A percentile compares a stretch with the other conserved stretches of the same genome.
phyloP scores from a whole-genome alignment of 2,329 filamentous ascomycete genomes.

The Ophiostoma tasmaniense region DNA sequence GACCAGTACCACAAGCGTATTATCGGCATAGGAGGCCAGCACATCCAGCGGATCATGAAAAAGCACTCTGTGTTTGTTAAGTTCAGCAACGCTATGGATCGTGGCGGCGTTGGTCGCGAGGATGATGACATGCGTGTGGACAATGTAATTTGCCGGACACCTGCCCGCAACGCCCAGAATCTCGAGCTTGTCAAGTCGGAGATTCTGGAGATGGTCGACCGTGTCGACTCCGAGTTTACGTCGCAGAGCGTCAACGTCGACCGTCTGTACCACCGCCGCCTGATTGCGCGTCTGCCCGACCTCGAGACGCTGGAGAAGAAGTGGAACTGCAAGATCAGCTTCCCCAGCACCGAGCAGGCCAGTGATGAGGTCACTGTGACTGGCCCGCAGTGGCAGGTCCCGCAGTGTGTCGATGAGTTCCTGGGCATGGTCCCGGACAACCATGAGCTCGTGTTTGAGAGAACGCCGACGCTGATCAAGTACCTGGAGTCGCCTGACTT shows the following conservation, averaged over 20 bases:
- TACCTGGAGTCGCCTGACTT: conserved; percentile 80
- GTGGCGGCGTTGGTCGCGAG: conserved; percentile 81
- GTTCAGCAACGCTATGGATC: conserved; percentile 98
- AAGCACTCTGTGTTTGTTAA: conserved; percentile 99
- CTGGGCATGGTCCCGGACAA: conserved; percentile 96
- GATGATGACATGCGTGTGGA: conserved; percentile 98
- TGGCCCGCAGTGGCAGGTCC: conserved; percentile 95
- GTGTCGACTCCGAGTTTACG: conserved; percentile 93
- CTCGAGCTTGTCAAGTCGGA: conserved; percentile 96
- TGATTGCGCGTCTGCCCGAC: conserved; percentile 78
- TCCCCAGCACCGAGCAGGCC: conserved; percentile 93
- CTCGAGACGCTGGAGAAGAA: conserved; percentile 96
- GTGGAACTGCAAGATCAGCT: conserved; percentile 99
- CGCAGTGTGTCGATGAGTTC: conserved; percentile 91
- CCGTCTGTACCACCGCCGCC: conserved; percentile 87
- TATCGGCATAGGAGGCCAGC: conserved; percentile 94
- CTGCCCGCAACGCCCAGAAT: conserved; percentile 92
- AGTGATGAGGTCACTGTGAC: conserved; percentile 94
- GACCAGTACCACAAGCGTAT: conserved; percentile 99
- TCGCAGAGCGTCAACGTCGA: conserved; percentile 90
- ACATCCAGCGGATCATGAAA: conserved; percentile 99
- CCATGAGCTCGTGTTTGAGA: conserved; percentile 80
- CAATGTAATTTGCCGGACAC: conserved; percentile 97
- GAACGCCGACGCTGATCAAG: conserved; percentile 64
- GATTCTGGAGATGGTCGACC: conserved; percentile 98